Evolutionary conservation across 371 early-diverging fungal genomes (phyloP), one percentile per base, ranked within the genome.

Genomic region (Mucor mucedo): DNA sequence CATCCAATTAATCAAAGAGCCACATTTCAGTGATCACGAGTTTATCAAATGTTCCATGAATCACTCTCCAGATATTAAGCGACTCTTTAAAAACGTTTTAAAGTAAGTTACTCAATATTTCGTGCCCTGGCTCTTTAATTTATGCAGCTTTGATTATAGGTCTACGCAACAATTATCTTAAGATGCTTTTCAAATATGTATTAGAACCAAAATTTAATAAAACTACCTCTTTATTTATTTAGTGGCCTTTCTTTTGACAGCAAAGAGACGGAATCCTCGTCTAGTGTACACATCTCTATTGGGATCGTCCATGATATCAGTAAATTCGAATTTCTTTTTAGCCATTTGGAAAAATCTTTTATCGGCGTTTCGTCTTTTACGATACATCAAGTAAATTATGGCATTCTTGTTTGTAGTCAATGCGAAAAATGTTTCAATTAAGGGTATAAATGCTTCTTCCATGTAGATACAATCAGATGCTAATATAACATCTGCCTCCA

Each of bases 1-100:
- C 68, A 97, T 96, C 55, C 97, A 97, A 70, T 76, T 98, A 63
- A 90, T 95, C 72, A 91, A 92, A 67, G 93, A 92, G 69, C 91
- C 91, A 67, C 79, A 83, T 41, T 93, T 94, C 79, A 92, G 92
- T 90, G 84, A 88, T 39, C 90, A 92, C 72, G 71, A 76, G 3
- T 89, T 91, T 58, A 86, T 89, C 7, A 78, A 84, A 58, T 75
- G 78, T 45, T 66, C 63, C 5, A 56, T 63, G 52, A 11, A 27
- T 14, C 35, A 42, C 7, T 87, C 89, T 29, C 83, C 90, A 6
- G 91, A 89, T 58, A 85, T 90, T 55, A 84, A 87, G 68, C 76
- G 85, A 42, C 62, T 89, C 42, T 89, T 90, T 72, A 85, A 89
- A 38, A 84, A 83, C 48, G 89, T 90, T 14, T 79, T 85, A 42